Base-by-base conservation (phyloP, 2,329 filamentous ascomycete species). In the Juglanconis juglandina region DNA sequence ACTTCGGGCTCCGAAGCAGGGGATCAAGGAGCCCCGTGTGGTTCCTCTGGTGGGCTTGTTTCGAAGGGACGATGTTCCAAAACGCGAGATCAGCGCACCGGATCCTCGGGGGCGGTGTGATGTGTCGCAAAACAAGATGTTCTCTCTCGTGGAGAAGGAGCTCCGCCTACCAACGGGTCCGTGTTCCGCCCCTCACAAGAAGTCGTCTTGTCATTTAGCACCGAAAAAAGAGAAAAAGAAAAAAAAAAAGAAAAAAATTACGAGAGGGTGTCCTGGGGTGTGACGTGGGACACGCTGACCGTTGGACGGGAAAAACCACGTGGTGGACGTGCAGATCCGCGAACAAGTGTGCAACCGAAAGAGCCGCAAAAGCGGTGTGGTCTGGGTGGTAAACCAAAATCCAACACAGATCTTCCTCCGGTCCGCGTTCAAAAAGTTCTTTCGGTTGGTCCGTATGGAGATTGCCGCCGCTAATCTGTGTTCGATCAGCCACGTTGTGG, bases 321-420 rank as follows among this genome's bases (percentile, higher is more conserved):
- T 58, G 55, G 51, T 58, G 55, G 32, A 14, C 55, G 39, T 52
- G 55, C 55, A 46, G 55, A 52, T 57, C 46, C 30, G 17, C 47
- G 37, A 46, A 58, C 30, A 35, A 37, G 46, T 51, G 53, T 49
- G 53, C 42, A 34, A 10, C 30, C 37, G 30, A 24, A 33, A 50
- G 53, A 58, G 55, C 55, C 39, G 47, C 55, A 52, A 50, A 58
- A 46, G 55, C 55, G 55, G 55, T 58, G 55, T 58, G 39, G 33
- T n/a, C 32, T 5, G 17, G 17, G n/a, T 7, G 13, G 5, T 30
- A 24, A 24, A 24, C 44, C 17, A 6, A 47, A 13, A 47, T 47
- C 44, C 44, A 47, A n/a, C 44, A 47, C 14, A 47, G 17, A 17
- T 42, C 39, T 42, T 42, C 39, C 39, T 42, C 11, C 39, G 10